Evolutionary conservation across 345 rosid genomes (phyloP).

Genomic region (Laguncularia racemosa): DNA sequence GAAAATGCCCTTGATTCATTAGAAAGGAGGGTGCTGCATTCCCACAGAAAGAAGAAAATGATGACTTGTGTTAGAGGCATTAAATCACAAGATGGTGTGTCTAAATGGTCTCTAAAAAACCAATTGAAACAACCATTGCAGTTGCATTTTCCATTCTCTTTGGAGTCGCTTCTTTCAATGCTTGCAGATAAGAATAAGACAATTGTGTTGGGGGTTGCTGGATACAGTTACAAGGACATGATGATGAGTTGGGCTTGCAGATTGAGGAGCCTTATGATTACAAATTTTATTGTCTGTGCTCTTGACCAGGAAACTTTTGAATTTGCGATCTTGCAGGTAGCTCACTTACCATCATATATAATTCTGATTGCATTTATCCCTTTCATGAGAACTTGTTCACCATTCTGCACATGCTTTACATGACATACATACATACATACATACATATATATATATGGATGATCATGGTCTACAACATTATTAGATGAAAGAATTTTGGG

Average conservation of each 20-base stretch:
- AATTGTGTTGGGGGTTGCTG: slow-evolving; percentile 75
- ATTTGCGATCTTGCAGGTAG: slow-evolving; percentile 70
- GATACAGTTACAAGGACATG: slow-evolving; percentile 91
- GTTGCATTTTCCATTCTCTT: slow-evolving; percentile 43
- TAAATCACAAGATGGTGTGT: slow-evolving; percentile 21
- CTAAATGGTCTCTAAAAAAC: slow-evolving; percentile 27
- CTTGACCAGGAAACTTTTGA: slow-evolving; percentile 78
- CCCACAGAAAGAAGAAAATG: slow-evolving; percentile 29
- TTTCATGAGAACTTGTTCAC: too few relatives aligned
- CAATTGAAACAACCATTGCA: slow-evolving; percentile 18
- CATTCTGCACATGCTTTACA: too few relatives aligned
- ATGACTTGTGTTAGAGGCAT: slow-evolving; percentile 34
- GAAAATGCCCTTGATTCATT: slow-evolving; percentile 16
- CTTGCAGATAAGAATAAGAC: slow-evolving; percentile 63
- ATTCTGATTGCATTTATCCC: too few relatives aligned
- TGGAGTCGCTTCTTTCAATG: slow-evolving; percentile 59
- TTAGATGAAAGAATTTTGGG: too few relatives aligned
- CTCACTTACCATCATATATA: neutral
- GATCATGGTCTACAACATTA: too few relatives aligned
- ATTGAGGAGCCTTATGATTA: slow-evolving; percentile 53
- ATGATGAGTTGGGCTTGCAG: slow-evolving; percentile 97
- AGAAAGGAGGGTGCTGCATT: slow-evolving; percentile 26
- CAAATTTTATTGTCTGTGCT: slow-evolving; percentile 79
- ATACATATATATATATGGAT: too few relatives aligned
- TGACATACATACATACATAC: too few relatives aligned